These are phyloP conservation scores for Candida tibetensis DNA, from an alignment of 805 yeast genomes.

Conservation along the genomic window DNA sequence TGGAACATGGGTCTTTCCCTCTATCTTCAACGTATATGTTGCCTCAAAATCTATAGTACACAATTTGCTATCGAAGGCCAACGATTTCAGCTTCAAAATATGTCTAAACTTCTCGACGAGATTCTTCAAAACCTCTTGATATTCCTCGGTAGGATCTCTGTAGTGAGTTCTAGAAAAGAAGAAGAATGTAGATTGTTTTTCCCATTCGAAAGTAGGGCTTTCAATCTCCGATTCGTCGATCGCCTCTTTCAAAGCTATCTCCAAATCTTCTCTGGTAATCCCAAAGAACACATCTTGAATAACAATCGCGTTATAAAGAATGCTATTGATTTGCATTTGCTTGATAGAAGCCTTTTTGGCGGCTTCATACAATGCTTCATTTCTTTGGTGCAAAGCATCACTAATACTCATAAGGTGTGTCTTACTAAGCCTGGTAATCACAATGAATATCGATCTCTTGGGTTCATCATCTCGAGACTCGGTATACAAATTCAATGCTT, in stretches of 20 bases:
- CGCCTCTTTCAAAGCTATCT: conserved; percentile 22
- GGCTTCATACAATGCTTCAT: conserved; percentile 20
- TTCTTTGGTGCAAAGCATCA: conserved; percentile 34
- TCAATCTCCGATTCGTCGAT: conserved; percentile 21
- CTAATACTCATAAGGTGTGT: conserved; percentile 47
- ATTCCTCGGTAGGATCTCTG: conserved; percentile 31
- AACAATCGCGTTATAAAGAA: conserved; percentile 51
- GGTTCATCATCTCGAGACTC: conserved; percentile 87
- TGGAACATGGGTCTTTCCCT: conserved; percentile 1
- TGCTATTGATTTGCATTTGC: conserved; percentile 24
- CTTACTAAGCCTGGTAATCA: conserved; percentile 27
- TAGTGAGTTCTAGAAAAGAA: conserved; percentile 35
- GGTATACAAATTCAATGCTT: conserved; percentile 53
- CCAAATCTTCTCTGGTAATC: conserved; percentile 45
- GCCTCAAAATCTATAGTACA: conserved; percentile 39
- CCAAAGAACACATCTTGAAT: conserved; percentile 55
- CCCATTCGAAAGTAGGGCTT: conserved; percentile 37
- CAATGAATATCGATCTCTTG: conserved; percentile 65
- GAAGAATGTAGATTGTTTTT: conserved; percentile 41
- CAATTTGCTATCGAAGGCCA: conserved; percentile 51
- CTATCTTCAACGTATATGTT: conserved; percentile 17
- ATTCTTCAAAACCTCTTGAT: conserved; percentile 42
- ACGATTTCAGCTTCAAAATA: conserved; percentile 33
- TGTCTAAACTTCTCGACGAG: conserved; percentile 36
- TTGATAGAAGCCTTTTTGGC: conserved; percentile 16